phyloP scores from a whole-genome alignment of 208 protist genomes.

The Crithidia brevicula region DNA sequence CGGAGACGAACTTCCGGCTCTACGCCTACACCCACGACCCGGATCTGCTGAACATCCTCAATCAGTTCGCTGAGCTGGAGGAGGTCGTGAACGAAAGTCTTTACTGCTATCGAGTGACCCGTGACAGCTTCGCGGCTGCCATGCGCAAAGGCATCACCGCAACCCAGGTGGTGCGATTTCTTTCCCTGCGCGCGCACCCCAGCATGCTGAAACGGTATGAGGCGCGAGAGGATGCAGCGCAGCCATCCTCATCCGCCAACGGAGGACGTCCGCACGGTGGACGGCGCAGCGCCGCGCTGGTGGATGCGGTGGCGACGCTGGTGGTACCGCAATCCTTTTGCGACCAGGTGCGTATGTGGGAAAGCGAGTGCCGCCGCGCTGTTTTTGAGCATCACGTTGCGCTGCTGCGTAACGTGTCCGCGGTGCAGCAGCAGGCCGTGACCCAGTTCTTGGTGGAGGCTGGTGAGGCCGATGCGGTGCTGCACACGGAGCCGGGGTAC shows the following conservation, averaged over 20 bases:
- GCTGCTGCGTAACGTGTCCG: conserved; percentile 69
- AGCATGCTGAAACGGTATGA: conserved; percentile 71
- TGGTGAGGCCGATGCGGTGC: conserved; percentile 66
- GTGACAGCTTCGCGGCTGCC: conserved; percentile 75
- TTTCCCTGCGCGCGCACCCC: conserved; percentile 86
- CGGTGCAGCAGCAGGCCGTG: conserved; percentile 58
- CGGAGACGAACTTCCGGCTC: conserved; percentile 91
- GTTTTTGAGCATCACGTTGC: conserved; percentile 74
- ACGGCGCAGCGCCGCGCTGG: conserved; percentile 1
- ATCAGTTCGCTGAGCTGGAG: conserved; percentile 82
- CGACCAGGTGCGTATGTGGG: conserved; percentile 90
- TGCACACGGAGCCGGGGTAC: conserved; percentile 67
- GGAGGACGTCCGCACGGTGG: not conserved
- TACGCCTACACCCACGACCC: conserved; percentile 86
- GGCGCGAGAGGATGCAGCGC: conserved; percentile 3
- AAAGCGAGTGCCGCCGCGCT: conserved; percentile 83
- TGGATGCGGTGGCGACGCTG: conserved; percentile 23
- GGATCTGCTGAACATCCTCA: conserved; percentile 80
- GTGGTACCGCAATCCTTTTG: conserved; percentile 89
- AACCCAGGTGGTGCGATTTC: conserved; percentile 80
- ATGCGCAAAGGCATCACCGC: conserved; percentile 77
- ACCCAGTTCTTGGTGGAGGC: conserved; percentile 41
- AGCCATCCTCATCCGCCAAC: not conserved
- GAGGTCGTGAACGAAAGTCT: conserved; percentile 67
- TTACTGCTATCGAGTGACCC: conserved; percentile 85